Base-by-base conservation (phyloP, 2,329 filamentous ascomycete species). In the Tolypocladium album region DNA sequence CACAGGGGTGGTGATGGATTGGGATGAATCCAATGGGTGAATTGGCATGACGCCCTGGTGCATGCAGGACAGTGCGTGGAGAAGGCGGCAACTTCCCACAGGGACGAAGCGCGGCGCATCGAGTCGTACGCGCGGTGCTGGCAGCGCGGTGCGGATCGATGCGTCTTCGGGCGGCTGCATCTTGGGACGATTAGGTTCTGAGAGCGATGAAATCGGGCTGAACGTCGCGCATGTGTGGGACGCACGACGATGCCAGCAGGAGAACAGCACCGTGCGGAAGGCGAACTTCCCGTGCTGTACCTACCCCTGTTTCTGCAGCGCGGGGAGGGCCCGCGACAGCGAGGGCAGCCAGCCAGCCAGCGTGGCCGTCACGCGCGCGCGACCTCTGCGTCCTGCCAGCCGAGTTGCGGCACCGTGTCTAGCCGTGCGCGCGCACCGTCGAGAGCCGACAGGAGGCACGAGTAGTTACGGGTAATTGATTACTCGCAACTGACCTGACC, bases 11-110 rank as follows among this genome's bases (percentile, higher is more conserved):
- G 27, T 31, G 57, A 36, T 36, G 55, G 52, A 60, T 60, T 62
- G 58, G 56, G n/a, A 60, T 60, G 58, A 58, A 57, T 62, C 34
- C 56, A 31, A 47, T 39, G 27, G 53, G 43, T 45, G 57, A 59
- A 61, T 55, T 52, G 39, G 58, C 55, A 59, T 62, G 61, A 63
- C 61, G 60, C 60, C 50, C 58, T 56, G 58, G 52, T 34, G 60
- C 61, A 55, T 34, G 60, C 61, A 55, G 56, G n/a, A 58, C 56
- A 59, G 27, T 38, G 56, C 47, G 56, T 20, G 38, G 55, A 6
- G 12, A 42, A 24, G 20, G 9, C 15, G 8, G 27, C 4, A 3
- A 6, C 27, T 17, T 24, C n/a, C 27, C 22, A 24, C 11, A 8
- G 43, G 11, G n/a, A 45, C n/a, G n/a, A n/a, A 2, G 27, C 4